Base-by-base conservation (phyloP, 2,329 filamentous ascomycete genomes). In the Lanzia echinophila region DNA sequence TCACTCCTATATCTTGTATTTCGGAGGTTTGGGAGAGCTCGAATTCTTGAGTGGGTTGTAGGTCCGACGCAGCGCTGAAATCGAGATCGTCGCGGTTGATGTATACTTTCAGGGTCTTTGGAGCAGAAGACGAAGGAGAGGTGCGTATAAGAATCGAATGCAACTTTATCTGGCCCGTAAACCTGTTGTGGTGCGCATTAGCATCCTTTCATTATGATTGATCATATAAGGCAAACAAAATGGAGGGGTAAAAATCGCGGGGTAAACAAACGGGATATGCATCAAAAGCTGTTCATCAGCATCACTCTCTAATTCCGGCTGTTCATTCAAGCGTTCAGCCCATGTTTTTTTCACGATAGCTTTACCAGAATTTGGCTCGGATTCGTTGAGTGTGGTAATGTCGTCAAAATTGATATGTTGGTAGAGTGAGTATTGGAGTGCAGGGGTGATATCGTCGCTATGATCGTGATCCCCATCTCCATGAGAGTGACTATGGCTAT, bases 241-340 rank as follows among this genome's bases (percentile, higher is more conserved):
- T 28, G 24, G 51, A 54, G 52, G 52, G 52, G 52, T 54, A 54
- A 41, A 44, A 53, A 52, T 47, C 39, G 52, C 39, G 52, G 52
- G 52, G 53, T 51, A 52, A 24, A 77, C 87, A 62, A 73, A 95
- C 87, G 94, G 94, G 36, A 97, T 80, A 59, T 86, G 85, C 78
- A 99, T 89, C 53, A 99, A 74, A n/a, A 99, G 72, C 74, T 99
- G 90, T 74, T 96, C 90, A 68, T 97, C 94, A 0, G 86, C 84
- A 68, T 95, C 88, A 67, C 90, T 96, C 64, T 79, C 81, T 31
- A 99, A 78, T 72, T 95, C 87, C 0, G 90, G 89, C 63, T 82
- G 73, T 3, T 78, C 70, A 15, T 82, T 71, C 56, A 96, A 70
- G 53, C 94, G 78, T 71, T 97, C 86, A 6, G 81, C 79, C 91